Conservation (phyloP, 2,329 filamentous ascomycete genomes). For the Akanthomyces dipterigenus region DNA sequence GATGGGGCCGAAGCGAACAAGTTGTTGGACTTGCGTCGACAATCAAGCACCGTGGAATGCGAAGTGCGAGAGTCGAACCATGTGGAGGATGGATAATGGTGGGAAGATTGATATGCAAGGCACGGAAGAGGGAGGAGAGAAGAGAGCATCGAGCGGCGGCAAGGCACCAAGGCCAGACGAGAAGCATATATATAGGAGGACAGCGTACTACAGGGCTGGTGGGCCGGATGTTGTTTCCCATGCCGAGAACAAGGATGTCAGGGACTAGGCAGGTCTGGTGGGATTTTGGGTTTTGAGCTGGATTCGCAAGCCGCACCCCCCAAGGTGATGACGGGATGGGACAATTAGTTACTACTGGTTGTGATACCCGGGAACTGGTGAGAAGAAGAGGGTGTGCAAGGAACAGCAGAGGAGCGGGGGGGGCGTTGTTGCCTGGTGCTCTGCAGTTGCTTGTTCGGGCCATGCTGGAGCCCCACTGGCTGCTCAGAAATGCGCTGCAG, state of each 20-base stretch:
- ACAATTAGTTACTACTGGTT: neutral
- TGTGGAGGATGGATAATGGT: neutral
- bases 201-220: slow-evolving; percentile 1
- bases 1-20: neutral
- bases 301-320: neutral
- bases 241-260: neutral
- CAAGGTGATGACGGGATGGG: neutral
- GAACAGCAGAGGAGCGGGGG: slow-evolving; percentile 10
- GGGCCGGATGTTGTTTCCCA: neutral
- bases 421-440: slow-evolving; percentile 28
- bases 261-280: neutral
- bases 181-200: slow-evolving; percentile 10
- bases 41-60: neutral
- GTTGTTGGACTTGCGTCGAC: neutral
- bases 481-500: slow-evolving; percentile 10
- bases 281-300: neutral
- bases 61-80: neutral
- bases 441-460: slow-evolving; percentile 8
- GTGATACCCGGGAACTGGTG: neutral
- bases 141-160: slow-evolving; percentile 8
- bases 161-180: slow-evolving; percentile 11
- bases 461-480: neutral
- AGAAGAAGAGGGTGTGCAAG: neutral
- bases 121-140: neutral
- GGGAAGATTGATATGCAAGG: neutral